Evolutionary conservation across 441 rosid species (phyloP).

Genomic region (Populus hybrid): DNA sequence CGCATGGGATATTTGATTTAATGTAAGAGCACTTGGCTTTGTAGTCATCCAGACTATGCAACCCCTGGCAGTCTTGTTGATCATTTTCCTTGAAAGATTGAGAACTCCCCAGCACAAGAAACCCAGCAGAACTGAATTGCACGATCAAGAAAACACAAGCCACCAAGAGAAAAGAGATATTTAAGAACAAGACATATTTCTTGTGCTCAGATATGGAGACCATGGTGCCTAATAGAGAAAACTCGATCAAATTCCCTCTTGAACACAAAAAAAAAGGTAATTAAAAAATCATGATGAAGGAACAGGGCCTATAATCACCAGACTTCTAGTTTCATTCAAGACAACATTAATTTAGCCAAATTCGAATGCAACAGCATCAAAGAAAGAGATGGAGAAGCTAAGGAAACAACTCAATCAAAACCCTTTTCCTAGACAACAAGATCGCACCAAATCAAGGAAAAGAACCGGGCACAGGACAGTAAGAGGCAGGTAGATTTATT

Average conservation of each 20-base stretch:
- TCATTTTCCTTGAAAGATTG: not conserved
- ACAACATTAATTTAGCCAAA: not conserved
- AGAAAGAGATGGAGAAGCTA: not conserved
- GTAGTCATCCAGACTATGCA: conserved; percentile 35
- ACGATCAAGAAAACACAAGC: conserved; percentile 27
- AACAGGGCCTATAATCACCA: not conserved
- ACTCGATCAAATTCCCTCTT: not conserved
- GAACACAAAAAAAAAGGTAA: not conserved
- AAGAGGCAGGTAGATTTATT: not conserved
- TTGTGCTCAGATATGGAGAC: conserved; percentile 19
- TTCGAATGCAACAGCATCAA: not conserved
- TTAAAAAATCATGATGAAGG: conserved; percentile 15
- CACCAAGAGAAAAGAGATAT: conserved; percentile 39
- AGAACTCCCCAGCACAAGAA: conserved; percentile 15
- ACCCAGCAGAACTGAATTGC: conserved; percentile 19
- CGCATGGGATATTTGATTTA: conserved; percentile 45
- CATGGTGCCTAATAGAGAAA: conserved; percentile 31
- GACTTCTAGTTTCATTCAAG: conserved; percentile 1
- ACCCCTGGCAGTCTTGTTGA: conserved; percentile 28
- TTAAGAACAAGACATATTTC: conserved; percentile 32
- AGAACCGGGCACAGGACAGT: not conserved
- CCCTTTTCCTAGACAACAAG: conserved; percentile 3
- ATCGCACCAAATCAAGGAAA: not conserved
- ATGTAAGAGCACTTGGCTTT: conserved; percentile 47
- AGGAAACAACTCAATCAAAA: not conserved